phyloP scores from a whole-genome alignment of 345 rosid species.

The Lepidium sativum region DNA sequence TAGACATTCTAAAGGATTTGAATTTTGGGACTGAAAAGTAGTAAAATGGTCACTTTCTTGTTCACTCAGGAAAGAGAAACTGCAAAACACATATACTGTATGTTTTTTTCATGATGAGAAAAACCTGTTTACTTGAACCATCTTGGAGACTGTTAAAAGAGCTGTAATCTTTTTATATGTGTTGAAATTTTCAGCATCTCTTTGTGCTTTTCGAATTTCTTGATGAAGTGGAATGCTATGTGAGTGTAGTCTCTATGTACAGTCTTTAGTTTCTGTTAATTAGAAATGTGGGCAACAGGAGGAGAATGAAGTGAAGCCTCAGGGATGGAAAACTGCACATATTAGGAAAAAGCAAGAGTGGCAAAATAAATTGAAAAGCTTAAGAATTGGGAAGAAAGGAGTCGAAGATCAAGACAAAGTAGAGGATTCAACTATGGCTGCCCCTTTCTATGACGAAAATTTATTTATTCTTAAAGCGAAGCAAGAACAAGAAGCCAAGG shows the following conservation, averaged over 20 bases:
- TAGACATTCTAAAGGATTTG: not conserved
- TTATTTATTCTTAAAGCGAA: conserved; percentile 48
- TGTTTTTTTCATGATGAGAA: not conserved
- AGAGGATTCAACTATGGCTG: conserved; percentile 58
- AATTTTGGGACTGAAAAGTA: not conserved
- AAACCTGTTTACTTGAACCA: not conserved
- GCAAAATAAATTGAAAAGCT: conserved; percentile 73
- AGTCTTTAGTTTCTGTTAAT: not conserved
- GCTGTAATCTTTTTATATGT: not conserved
- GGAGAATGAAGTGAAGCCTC: conserved; percentile 46
- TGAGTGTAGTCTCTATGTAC: not conserved
- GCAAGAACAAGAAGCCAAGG: conserved; percentile 81
- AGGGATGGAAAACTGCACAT: conserved; percentile 51
- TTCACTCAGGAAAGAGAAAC: not conserved
- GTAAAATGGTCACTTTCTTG: conserved; percentile 13
- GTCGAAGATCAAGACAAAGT: conserved; percentile 49
- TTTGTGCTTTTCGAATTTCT: not conserved
- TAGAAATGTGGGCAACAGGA: conserved; percentile 31
- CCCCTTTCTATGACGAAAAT: conserved; percentile 63
- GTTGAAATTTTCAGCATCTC: not conserved
- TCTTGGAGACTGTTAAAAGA: not conserved
- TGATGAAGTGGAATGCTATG: conserved; percentile 1
- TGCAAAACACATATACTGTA: not conserved
- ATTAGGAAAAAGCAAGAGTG: conserved; percentile 68
- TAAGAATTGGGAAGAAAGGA: conserved; percentile 57